Evolutionary conservation across 345 rosid species (phyloP).

Genomic region (Gossypium bickii): DNA sequence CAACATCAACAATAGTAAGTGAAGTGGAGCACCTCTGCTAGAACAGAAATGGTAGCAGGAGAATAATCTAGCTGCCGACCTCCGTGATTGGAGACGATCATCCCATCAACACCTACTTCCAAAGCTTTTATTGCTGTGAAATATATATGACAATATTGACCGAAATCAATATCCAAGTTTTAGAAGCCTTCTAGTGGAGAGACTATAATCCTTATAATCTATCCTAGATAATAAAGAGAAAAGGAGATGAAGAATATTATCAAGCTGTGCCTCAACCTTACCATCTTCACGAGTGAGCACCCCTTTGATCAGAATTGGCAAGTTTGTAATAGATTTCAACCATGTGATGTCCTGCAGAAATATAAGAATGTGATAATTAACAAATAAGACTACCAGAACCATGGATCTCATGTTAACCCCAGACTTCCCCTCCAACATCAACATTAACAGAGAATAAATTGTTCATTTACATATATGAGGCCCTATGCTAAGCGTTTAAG

Average conservation of each 20-base stretch:
- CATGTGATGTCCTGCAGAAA: conserved; percentile 61
- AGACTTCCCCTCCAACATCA: not conserved
- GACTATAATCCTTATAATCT: too few relatives aligned
- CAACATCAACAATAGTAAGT: not conserved
- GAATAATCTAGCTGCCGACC: conserved; percentile 58
- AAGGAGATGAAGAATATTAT: not conserved
- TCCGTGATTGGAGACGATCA: conserved; percentile 70
- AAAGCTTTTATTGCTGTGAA: conserved; percentile 52
- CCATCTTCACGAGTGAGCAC: conserved; percentile 86
- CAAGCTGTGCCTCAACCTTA: conserved; percentile 20
- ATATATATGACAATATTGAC: not conserved
- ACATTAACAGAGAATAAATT: not conserved
- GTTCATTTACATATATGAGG: not conserved
- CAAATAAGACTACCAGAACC: not conserved
- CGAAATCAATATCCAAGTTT: not conserved
- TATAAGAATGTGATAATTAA: not conserved
- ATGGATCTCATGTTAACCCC: not conserved
- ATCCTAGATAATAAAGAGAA: not conserved
- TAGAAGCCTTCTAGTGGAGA: too few relatives aligned
- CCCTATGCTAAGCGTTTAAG: not conserved
- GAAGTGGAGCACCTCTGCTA: conserved; percentile 49
- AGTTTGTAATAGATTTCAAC: conserved; percentile 69
- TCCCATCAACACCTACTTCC: conserved; percentile 54
- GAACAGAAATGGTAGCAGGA: conserved; percentile 50
- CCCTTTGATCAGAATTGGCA: conserved; percentile 80